Conservation (phyloP, 1,284 basidiomycete species). For the Moesziomyces parantarcticus region DNA sequence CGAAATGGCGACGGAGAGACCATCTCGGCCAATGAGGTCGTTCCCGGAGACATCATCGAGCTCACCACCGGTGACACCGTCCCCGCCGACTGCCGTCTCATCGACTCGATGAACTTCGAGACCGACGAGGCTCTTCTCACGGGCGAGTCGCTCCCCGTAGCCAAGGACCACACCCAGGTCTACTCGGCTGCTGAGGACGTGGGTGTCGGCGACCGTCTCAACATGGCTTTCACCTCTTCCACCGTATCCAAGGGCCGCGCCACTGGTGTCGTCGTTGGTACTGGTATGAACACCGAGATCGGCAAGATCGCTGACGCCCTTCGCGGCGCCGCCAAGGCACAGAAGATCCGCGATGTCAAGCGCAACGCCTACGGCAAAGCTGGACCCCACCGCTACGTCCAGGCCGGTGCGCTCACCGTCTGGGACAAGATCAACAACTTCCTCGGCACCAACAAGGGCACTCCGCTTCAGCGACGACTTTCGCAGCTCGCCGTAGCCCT, state of each 20-base stretch:
- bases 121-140: slow-evolving; percentile 78
- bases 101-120: slow-evolving; percentile 67
- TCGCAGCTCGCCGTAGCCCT: slow-evolving; percentile 67
- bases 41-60: slow-evolving; percentile 71
- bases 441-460: slow-evolving; percentile 68
- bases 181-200: slow-evolving; percentile 52
- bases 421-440: slow-evolving; percentile 67
- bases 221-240: slow-evolving; percentile 75
- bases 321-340: slow-evolving; percentile 54
- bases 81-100: slow-evolving; percentile 63
- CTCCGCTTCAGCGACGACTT: slow-evolving; percentile 67
- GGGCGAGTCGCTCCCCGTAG: slow-evolving; percentile 76
- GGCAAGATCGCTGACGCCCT: slow-evolving; percentile 66
- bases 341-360: slow-evolving; percentile 70
- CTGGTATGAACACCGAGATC: slow-evolving; percentile 73
- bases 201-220: slow-evolving; percentile 73
- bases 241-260: slow-evolving; percentile 77
- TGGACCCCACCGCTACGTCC: slow-evolving; percentile 67
- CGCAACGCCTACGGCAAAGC: slow-evolving; percentile 70
- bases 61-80: slow-evolving; percentile 63
- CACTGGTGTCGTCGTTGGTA: slow-evolving; percentile 73
- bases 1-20: slow-evolving; percentile 72
- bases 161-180: slow-evolving; percentile 70
- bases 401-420: slow-evolving; percentile 67
- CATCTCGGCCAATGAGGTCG: slow-evolving; percentile 74